These are phyloP conservation scores for Alternaria angustiovoidea DNA, from an alignment of 2,329 filamentous ascomycete genomes.

Conservation along the genomic window DNA sequence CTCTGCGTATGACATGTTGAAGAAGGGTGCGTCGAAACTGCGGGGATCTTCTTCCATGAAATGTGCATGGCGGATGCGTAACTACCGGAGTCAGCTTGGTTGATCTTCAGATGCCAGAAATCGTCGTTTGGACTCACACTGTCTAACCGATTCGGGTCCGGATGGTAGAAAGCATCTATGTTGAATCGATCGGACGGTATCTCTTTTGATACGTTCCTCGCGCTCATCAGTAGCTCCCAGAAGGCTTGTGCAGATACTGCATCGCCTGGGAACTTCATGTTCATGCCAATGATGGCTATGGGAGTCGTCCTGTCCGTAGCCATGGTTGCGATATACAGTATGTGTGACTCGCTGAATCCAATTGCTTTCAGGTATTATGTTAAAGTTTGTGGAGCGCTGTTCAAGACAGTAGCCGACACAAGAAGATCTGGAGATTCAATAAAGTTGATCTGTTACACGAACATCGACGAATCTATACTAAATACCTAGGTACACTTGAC, in stretches of 20 bases:
- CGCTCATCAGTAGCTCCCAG: slow-evolving; percentile 24
- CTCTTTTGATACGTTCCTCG: slow-evolving; percentile 13
- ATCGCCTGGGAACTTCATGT: slow-evolving; percentile 18
- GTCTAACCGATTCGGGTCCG: slow-evolving; percentile 11
- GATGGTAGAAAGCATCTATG: slow-evolving; percentile 16
- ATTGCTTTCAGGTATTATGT: not conserved
- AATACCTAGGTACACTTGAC: not conserved
- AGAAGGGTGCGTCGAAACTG: slow-evolving; percentile 31
- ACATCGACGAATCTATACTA: not conserved
- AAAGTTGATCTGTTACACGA: not conserved
- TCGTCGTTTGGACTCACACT: slow-evolving; percentile 4
- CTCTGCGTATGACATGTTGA: slow-evolving; percentile 18
- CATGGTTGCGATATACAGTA: not conserved
- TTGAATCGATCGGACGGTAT: slow-evolving; percentile 24
- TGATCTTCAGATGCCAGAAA: not conserved
- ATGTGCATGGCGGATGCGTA: slow-evolving; percentile 7
- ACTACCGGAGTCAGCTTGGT: not conserved
- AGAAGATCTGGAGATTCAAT: not conserved
- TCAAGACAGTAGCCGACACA: not conserved
- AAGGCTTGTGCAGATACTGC: slow-evolving; percentile 19
- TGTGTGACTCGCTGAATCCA: not conserved
- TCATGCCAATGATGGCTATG: slow-evolving; percentile 20
- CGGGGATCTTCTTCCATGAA: slow-evolving; percentile 24
- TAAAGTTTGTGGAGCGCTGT: not conserved
- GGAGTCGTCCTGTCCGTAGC: slow-evolving; percentile 7